These are phyloP conservation scores for Globisporangium orthogonon DNA, from an alignment of 352 stramenopile species.

Conservation along the genomic window DNA sequence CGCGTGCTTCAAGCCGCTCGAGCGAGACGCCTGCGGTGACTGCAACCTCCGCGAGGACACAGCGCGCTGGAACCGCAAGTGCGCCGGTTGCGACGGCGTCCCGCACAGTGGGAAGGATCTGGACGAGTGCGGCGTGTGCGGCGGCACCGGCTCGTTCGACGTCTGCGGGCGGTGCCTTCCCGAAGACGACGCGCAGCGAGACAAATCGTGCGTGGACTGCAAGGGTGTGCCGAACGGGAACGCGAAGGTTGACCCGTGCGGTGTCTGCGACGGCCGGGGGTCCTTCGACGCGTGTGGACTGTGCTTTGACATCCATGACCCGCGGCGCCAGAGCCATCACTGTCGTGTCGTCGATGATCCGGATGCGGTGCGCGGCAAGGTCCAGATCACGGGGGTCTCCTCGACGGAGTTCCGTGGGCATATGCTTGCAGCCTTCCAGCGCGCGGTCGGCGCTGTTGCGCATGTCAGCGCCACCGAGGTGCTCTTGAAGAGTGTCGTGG, in stretches of 20 bases:
- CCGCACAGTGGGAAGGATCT: slow-evolving; percentile 16
- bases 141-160: slow-evolving; percentile 23
- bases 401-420: slow-evolving; percentile 1
- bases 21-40: slow-evolving; percentile 20
- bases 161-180: slow-evolving; percentile 22
- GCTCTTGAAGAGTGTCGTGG: slow-evolving; percentile 4
- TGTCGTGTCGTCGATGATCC: slow-evolving; percentile 27
- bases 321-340: slow-evolving; percentile 20
- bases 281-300: slow-evolving; percentile 33
- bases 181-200: slow-evolving; percentile 12
- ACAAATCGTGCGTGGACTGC: slow-evolving; percentile 23
- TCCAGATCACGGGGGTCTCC: slow-evolving; percentile 2
- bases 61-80: slow-evolving; percentile 20
- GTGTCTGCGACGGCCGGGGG: slow-evolving; percentile 22
- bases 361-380: slow-evolving; percentile 20
- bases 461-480: slow-evolving; percentile 2
- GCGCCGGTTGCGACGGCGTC: slow-evolving; percentile 21
- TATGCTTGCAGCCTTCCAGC: slow-evolving; percentile 6
- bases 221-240: slow-evolving; percentile 20
- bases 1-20: slow-evolving; percentile 11
- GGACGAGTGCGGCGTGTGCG: slow-evolving; percentile 26
- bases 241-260: slow-evolving; percentile 17
- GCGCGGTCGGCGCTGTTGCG: neutral
- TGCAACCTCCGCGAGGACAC: slow-evolving; percentile 7
- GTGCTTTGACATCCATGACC: slow-evolving; percentile 25